Evolutionary conservation across 768 basidiomycete genomes (phyloP).

Genomic region (Tulasnella calospora): DNA sequence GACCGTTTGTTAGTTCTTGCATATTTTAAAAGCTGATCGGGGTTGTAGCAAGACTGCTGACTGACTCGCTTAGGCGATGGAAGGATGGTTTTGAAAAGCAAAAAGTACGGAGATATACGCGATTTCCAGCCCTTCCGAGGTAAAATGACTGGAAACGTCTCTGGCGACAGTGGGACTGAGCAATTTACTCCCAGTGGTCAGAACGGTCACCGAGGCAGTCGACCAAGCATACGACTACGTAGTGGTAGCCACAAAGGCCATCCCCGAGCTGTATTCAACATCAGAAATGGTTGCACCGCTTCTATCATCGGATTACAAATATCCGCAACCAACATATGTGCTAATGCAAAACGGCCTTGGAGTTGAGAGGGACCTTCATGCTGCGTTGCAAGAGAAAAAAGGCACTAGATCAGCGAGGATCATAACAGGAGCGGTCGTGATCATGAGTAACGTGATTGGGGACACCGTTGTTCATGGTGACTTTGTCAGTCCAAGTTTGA

Average conservation of each 20-base stretch:
- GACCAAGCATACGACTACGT: constrained; percentile 61
- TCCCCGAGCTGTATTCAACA: constrained; percentile 61
- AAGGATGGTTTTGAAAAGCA: constrained; percentile 51
- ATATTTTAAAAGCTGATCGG: neutral
- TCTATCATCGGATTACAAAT: constrained; percentile 44
- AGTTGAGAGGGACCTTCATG: constrained; percentile 62
- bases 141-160: constrained; percentile 31
- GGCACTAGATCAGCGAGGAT: constrained; percentile 12
- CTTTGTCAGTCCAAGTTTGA: neutral
- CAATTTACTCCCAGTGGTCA: constrained; percentile 46
- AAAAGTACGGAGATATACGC: constrained; percentile 53
- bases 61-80: neutral
- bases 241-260: constrained; percentile 62
- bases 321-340: constrained; percentile 55
- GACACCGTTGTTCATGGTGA: neutral
- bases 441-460: neutral
- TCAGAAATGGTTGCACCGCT: constrained; percentile 54
- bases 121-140: constrained; percentile 63
- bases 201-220: constrained; percentile 54
- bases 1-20: constrained; percentile 44
- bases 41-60: neutral
- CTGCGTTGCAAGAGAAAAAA: constrained; percentile 44
- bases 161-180: constrained; percentile 10
- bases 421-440: neutral
- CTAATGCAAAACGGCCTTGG: constrained; percentile 69